Evolutionary conservation across 768 basidiomycete genomes (phyloP).

Genomic region (Stropharia rugosoannulata): DNA sequence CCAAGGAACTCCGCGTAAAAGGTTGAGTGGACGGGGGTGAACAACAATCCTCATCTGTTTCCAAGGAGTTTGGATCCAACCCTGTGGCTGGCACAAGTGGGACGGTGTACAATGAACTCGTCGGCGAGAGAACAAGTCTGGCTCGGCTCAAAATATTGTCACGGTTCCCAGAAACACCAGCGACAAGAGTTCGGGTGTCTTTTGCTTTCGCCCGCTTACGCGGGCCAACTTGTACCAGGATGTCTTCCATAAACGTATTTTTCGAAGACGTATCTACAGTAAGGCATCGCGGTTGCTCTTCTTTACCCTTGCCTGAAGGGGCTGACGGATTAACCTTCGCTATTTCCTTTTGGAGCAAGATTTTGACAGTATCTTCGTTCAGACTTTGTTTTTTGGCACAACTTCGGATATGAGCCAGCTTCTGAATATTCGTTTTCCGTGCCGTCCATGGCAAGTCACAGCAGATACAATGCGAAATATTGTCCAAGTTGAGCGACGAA

Average conservation of each 20-base stretch:
- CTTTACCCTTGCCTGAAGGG: slow-evolving; percentile 16
- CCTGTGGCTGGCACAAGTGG: neutral
- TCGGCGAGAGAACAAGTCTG: slow-evolving; percentile 9
- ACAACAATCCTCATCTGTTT: neutral
- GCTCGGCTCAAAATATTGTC: slow-evolving; percentile 38
- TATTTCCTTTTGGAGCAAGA: slow-evolving; percentile 52
- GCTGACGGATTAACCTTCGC: slow-evolving; percentile 16
- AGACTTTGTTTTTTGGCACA: slow-evolving; percentile 66
- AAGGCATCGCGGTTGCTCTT: slow-evolving; percentile 8
- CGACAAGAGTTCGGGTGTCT: slow-evolving; percentile 41
- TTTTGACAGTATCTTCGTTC: slow-evolving; percentile 51
- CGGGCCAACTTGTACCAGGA: slow-evolving; percentile 44
- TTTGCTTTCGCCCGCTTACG: slow-evolving; percentile 44
- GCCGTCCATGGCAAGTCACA: slow-evolving; percentile 71
- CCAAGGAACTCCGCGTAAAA: slow-evolving; percentile 40
- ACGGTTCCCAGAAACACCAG: slow-evolving; percentile 46
- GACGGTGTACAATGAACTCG: slow-evolving; percentile 1
- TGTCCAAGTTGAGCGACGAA: slow-evolving; percentile 44
- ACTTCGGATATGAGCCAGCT: slow-evolving; percentile 61
- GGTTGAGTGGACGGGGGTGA: slow-evolving; percentile 30
- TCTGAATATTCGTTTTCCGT: slow-evolving; percentile 61
- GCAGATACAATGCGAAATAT: slow-evolving; percentile 56
- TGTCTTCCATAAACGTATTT: slow-evolving; percentile 52
- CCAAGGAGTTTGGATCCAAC: neutral
- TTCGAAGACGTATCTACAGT: slow-evolving; percentile 15